A percentile compares a stretch with the other conserved stretches of the same genome.
Conservation (phyloP, 106 monocot species). For the Dendrobium nobile region DNA sequence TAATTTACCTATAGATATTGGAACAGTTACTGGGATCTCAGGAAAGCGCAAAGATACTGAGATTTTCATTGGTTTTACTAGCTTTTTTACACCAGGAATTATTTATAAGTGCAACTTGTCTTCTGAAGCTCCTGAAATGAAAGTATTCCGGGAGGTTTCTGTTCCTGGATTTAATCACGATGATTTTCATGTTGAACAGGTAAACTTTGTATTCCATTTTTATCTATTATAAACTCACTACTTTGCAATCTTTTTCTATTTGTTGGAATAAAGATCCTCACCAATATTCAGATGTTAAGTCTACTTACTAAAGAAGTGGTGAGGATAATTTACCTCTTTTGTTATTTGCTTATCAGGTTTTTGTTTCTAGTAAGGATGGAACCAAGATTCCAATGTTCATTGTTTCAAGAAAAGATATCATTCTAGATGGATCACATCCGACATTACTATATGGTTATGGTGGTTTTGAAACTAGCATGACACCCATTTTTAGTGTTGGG, state of each 20-base stretch:
- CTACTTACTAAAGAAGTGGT: not conserved
- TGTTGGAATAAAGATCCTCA: not conserved
- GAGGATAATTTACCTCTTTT: not conserved
- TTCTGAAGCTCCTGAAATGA: constrained; percentile 56
- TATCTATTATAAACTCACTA: not conserved
- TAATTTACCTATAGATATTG: constrained; percentile 73
- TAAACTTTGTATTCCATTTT: constrained; percentile 7
- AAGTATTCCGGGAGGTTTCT: constrained; percentile 70
- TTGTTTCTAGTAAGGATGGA: constrained; percentile 75
- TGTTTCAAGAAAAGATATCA: constrained; percentile 66
- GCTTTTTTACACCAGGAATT: constrained; percentile 82
- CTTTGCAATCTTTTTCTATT: not conserved
- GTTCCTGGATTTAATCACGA: constrained; percentile 72
- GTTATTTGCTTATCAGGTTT: constrained; percentile 43
- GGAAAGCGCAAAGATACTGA: constrained; percentile 59
- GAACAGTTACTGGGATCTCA: too few relatives aligned
- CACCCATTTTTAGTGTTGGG: constrained; percentile 58
- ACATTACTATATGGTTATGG: constrained; percentile 87
- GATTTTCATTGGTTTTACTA: constrained; percentile 79
- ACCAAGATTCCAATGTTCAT: constrained; percentile 93
- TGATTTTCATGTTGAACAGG: constrained; percentile 79
- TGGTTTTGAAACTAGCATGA: constrained; percentile 81
- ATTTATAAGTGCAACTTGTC: constrained; percentile 76
- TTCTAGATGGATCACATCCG: constrained; percentile 79
- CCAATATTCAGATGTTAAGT: not conserved